phyloP scores from a whole-genome alignment of 1,139 yeast genomes.

The Saccharomyces hybrid region DNA sequence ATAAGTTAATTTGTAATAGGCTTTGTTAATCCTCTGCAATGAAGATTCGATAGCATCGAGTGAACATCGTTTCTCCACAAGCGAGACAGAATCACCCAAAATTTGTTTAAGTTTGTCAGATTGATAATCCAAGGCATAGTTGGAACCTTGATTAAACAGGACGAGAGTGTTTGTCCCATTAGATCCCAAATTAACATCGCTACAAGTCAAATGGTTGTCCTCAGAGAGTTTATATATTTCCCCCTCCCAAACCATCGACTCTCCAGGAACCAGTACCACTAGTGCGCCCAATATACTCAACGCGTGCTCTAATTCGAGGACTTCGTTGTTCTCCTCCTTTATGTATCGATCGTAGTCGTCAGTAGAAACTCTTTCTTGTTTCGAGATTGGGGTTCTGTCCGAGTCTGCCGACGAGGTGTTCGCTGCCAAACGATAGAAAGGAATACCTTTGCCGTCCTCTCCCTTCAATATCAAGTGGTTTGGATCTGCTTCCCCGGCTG shows the following conservation, averaged over 20 bases:
- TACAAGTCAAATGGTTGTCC: conserved; percentile 16
- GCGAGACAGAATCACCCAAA: conserved; percentile 45
- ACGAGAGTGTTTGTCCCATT: conserved; percentile 54
- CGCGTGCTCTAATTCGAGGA: not conserved
- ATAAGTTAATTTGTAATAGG: conserved; percentile 59
- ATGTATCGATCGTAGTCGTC: not conserved
- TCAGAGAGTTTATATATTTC: conserved; percentile 45
- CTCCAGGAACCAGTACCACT: conserved; percentile 69
- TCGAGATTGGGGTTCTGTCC: not conserved
- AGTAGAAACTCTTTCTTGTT: not conserved
- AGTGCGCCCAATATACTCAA: conserved; percentile 21
- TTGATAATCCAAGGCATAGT: conserved; percentile 38
- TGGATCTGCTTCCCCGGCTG: conserved; percentile 16
- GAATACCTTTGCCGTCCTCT: not conserved
- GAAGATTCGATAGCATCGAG: conserved; percentile 67
- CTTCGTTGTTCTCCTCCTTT: not conserved
- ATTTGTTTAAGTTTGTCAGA: conserved; percentile 41
- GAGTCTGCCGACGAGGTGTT: not conserved
- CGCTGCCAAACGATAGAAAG: not conserved
- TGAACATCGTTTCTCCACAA: conserved; percentile 59
- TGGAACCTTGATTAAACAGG: conserved; percentile 57
- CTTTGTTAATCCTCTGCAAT: conserved; percentile 52
- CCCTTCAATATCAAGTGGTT: conserved; percentile 3
- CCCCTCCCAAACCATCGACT: conserved; percentile 88
- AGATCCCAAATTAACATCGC: conserved; percentile 34